Evolutionary conservation across 768 basidiomycete species (phyloP).

Genomic region (Leccinum sublutescens): DNA sequence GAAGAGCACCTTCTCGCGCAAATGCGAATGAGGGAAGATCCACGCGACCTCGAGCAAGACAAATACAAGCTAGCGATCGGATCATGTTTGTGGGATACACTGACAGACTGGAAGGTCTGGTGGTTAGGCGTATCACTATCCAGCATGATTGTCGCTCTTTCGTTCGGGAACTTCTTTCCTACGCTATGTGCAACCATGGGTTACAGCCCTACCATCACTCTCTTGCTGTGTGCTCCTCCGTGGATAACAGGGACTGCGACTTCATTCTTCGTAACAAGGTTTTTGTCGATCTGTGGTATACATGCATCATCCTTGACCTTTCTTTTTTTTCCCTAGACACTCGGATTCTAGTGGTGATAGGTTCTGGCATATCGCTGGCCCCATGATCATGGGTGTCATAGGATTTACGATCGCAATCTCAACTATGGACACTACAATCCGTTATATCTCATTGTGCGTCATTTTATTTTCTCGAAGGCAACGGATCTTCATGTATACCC

Average conservation of each 20-base stretch:
- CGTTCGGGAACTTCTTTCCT: conserved; percentile 79
- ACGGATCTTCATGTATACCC: neutral
- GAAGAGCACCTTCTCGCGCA: conserved; percentile 55
- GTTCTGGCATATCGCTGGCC: conserved; percentile 61
- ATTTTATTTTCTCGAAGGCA: neutral
- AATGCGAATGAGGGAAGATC: conserved; percentile 60
- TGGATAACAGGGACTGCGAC: conserved; percentile 60
- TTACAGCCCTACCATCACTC: conserved; percentile 55
- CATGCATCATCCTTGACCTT: conserved; percentile 1
- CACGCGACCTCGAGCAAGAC: conserved; percentile 48
- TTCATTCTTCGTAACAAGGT: conserved; percentile 57
- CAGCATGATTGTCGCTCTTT: conserved; percentile 53
- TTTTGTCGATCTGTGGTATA: neutral
- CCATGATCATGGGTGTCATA: conserved; percentile 55
- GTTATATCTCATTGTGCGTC: conserved; percentile 62
- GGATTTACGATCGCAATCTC: conserved; percentile 65
- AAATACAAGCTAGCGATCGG: conserved; percentile 36
- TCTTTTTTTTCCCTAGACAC: conserved; percentile 43
- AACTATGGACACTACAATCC: conserved; percentile 57
- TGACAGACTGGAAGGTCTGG: conserved; percentile 81
- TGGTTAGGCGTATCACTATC: conserved; percentile 66
- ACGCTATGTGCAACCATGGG: conserved; percentile 73
- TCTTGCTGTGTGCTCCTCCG: conserved; percentile 76
- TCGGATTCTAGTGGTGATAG: conserved; percentile 72
- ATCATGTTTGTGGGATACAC: conserved; percentile 52